phyloP scores from a whole-genome alignment of 2,329 filamentous ascomycete genomes.

The Sporothrix phasma region DNA sequence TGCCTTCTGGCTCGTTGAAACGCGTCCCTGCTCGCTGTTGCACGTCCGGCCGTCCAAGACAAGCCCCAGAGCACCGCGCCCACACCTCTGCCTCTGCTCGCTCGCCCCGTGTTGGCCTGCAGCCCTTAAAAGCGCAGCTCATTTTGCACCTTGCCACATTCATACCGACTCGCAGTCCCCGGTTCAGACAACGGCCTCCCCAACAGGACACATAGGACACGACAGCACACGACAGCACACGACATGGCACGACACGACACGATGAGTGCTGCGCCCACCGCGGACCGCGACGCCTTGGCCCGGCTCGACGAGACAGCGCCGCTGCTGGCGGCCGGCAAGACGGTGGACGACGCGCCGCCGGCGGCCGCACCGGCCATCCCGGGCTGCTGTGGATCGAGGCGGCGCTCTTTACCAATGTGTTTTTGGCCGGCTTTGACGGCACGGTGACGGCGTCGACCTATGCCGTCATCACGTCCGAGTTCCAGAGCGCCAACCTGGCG shows the following conservation, averaged over 20 bases:
- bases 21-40: no score
- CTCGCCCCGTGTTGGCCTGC: no score
- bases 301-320: background rate
- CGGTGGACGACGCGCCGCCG: background rate
- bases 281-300: background rate
- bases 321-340: background rate
- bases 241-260: background rate
- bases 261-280: background rate
- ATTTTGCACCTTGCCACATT: no score
- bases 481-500: conserved; percentile 39
- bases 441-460: conserved; percentile 67
- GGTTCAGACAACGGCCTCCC: background rate
- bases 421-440: conserved; percentile 58
- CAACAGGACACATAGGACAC: background rate
- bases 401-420: conserved; percentile 55
- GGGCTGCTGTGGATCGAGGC: conserved; percentile 49
- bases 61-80: no score
- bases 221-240: background rate
- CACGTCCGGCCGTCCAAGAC: no score
- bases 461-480: conserved; percentile 46
- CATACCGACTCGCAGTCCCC: background rate
- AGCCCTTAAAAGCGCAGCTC: no score
- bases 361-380: background rate
- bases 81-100: no score
- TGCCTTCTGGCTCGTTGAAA: no score